phyloP scores from a whole-genome alignment of 148 eudicot genomes.

The Euryodendron excelsum region DNA sequence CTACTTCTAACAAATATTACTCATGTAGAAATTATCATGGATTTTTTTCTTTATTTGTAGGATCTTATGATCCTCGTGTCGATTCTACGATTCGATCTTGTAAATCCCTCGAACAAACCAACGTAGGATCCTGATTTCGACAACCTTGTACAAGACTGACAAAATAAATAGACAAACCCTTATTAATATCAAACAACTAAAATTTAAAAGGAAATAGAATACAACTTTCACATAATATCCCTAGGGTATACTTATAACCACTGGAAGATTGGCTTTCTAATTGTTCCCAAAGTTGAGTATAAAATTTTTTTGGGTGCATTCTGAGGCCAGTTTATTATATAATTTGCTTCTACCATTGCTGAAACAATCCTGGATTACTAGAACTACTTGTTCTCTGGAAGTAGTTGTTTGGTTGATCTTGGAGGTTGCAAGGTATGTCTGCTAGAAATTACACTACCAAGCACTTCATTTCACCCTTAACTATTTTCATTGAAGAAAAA shows the following conservation, averaged over 20 bases:
- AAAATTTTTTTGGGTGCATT: background rate
- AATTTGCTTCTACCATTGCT: background rate
- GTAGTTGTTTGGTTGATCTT: background rate
- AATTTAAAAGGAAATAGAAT: no score
- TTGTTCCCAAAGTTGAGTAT: background rate
- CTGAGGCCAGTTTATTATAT: background rate
- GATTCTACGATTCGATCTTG: no score
- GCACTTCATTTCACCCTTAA: background rate
- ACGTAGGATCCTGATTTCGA: no score
- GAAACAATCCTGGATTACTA: conserved; percentile 2
- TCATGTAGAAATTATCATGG: no score
- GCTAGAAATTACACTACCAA: background rate
- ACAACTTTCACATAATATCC: no score
- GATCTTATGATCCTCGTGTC: no score
- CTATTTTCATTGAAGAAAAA: background rate
- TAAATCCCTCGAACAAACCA: no score
- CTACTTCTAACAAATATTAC: no score
- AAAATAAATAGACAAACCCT: no score
- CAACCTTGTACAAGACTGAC: no score
- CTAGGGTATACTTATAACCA: background rate
- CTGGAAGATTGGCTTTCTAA: background rate
- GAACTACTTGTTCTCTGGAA: background rate
- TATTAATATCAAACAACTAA: no score
- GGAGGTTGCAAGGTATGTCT: background rate
- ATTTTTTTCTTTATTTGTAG: no score